A percentile compares a stretch with the other conserved stretches of the same genome.
Evolutionary conservation across 345 rosid species (phyloP).

Genomic region (Trapa incisa): DNA sequence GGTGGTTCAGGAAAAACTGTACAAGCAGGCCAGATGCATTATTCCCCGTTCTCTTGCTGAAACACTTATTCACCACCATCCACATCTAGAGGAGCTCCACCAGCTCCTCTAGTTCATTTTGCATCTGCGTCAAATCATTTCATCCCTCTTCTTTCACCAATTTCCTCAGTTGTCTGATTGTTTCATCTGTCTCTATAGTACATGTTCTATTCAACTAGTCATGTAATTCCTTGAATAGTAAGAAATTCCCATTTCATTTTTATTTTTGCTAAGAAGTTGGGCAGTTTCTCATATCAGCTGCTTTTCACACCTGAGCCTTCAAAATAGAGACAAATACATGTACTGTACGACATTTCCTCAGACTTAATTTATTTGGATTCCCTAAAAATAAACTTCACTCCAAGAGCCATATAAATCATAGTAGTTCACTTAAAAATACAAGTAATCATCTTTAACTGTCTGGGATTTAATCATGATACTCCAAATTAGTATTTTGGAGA

Average conservation of each 20-base stretch:
- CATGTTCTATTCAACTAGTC: too few relatives aligned
- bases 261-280: neutral
- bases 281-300: neutral
- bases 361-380: neutral
- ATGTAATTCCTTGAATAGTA: too few relatives aligned
- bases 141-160: too few relatives aligned
- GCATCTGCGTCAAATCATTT: too few relatives aligned
- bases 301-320: neutral
- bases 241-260: too few relatives aligned
- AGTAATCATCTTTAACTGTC: neutral
- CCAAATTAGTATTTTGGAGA: neutral
- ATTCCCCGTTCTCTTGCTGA: neutral
- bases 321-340: neutral
- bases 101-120: too few relatives aligned
- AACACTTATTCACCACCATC: neutral
- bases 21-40: conserved; percentile 29
- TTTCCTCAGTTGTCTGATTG: too few relatives aligned
- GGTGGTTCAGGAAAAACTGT: conserved; percentile 42
- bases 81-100: neutral
- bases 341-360: neutral
- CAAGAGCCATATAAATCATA: neutral
- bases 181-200: too few relatives aligned
- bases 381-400: neutral
- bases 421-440: neutral
- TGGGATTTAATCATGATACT: too few relatives aligned